phyloP scores from a whole-genome alignment of 75 land plant species.

The Picea sitchensis region DNA sequence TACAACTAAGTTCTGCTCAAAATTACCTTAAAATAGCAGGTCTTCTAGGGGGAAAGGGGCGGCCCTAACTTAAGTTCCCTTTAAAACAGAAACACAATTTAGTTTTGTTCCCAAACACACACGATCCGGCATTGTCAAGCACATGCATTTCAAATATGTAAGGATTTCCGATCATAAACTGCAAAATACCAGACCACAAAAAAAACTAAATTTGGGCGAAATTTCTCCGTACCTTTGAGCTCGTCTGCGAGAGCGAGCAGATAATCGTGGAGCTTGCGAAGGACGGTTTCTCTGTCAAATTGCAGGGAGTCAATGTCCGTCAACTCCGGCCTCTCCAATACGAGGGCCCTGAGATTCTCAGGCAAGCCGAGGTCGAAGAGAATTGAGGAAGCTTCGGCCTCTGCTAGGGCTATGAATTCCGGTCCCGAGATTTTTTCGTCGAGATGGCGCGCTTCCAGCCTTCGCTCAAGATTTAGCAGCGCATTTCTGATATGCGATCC shows the following conservation, averaged over 20 bases:
- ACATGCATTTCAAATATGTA: background rate
- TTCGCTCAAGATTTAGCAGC: constrained; percentile 1
- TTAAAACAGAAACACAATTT: too few relatives aligned
- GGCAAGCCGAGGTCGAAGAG: constrained; percentile 35
- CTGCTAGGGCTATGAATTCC: constrained; percentile 17
- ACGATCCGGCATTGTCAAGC: background rate
- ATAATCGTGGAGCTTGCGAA: constrained; percentile 12
- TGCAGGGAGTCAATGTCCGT: constrained; percentile 12
- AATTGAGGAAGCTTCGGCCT: constrained; percentile 21
- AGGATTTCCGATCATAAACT: background rate
- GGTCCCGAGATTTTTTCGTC: constrained; percentile 22
- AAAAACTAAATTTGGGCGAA: background rate
- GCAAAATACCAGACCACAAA: background rate
- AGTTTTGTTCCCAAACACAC: too few relatives aligned
- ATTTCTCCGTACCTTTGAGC: constrained; percentile 23
- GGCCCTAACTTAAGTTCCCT: too few relatives aligned
- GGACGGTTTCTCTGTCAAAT: constrained; percentile 12
- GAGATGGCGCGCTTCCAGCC: background rate
- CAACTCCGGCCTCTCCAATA: constrained; percentile 3
- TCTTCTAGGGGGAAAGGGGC: too few relatives aligned
- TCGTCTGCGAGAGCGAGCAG: constrained; percentile 35
- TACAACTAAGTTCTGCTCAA: too few relatives aligned
- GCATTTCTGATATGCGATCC: constrained; percentile 33
- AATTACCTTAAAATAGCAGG: too few relatives aligned
- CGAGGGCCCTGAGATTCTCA: constrained; percentile 19